These are phyloP conservation scores for Cairneyella variabilis DNA, from an alignment of 495 filamentous ascomycete genomes.

Conservation along the genomic window DNA sequence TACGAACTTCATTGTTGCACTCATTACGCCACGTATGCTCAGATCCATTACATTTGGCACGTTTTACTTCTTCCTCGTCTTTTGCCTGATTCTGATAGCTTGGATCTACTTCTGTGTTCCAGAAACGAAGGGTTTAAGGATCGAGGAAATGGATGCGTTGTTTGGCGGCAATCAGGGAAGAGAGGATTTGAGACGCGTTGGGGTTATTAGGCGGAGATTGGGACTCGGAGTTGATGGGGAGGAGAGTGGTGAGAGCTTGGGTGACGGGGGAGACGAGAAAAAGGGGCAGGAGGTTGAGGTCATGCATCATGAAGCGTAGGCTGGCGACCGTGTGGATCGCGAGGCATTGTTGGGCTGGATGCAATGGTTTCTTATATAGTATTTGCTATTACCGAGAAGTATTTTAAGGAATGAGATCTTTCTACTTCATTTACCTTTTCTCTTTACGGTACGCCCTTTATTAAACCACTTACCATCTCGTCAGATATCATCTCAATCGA, in stretches of 20 bases:
- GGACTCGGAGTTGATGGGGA: background rate
- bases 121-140: constrained; percentile 60
- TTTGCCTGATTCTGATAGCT: constrained; percentile 52
- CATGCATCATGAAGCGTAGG: constrained; percentile 1
- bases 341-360: no score
- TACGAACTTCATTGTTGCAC: constrained; percentile 15
- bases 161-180: constrained; percentile 38
- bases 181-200: constrained; percentile 10
- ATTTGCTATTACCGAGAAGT: no score
- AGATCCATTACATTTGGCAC: constrained; percentile 35
- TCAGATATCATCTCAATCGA: no score
- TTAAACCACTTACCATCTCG: no score
- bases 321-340: no score
- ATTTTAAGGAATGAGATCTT: no score
- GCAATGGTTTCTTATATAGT: no score
- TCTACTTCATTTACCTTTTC: no score
- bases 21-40: constrained; percentile 14
- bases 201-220: constrained; percentile 3
- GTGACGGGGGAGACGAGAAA: background rate
- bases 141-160: constrained; percentile 64
- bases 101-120: constrained; percentile 63
- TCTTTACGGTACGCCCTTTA: no score
- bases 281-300: background rate
- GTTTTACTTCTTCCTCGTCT: constrained; percentile 63
- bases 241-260: background rate